Percentiles rank a stretch among this genome's conserved stretches.
These are phyloP conservation scores for Rhizopus delemar DNA, from an alignment of 371 early-diverging fungal genomes.

Conservation along the genomic window DNA sequence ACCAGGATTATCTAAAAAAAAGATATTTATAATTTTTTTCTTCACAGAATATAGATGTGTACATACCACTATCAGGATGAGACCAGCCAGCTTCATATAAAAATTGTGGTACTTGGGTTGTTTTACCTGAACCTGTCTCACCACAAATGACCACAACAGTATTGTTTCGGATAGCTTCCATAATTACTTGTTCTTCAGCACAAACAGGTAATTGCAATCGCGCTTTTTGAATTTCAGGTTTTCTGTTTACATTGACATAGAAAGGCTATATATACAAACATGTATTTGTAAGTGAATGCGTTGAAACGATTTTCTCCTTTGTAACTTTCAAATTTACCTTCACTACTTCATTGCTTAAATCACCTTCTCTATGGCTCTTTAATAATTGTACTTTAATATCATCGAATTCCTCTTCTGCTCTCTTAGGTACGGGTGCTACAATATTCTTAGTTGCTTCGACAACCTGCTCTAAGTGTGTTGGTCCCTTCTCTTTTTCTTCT, in stretches of 20 bases:
- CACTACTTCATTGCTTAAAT: slow-evolving; percentile 39
- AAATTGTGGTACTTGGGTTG: slow-evolving; percentile 98
- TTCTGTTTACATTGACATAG: slow-evolving; percentile 79
- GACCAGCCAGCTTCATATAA: slow-evolving; percentile 96
- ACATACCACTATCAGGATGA: slow-evolving; percentile 67
- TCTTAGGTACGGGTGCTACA: slow-evolving; percentile 18
- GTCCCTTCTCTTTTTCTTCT: slow-evolving; percentile 36
- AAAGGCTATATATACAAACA: slow-evolving; percentile 51
- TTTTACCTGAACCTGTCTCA: slow-evolving; percentile 99
- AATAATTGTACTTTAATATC: slow-evolving; percentile 42
- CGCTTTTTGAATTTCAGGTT: slow-evolving; percentile 71
- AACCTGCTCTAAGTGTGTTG: slow-evolving; percentile 47
- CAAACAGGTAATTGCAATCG: slow-evolving; percentile 85
- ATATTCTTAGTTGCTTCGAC: slow-evolving; percentile 45
- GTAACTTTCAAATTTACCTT: slow-evolving; percentile 26
- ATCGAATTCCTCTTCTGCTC: slow-evolving; percentile 44
- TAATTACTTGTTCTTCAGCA: slow-evolving; percentile 94
- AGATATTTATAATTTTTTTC: neutral
- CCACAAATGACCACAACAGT: slow-evolving; percentile 92
- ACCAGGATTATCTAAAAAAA: slow-evolving; percentile 66
- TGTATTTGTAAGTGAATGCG: neutral
- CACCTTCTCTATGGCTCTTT: slow-evolving; percentile 44
- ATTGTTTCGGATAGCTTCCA: slow-evolving; percentile 90
- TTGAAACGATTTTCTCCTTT: slow-evolving; percentile 3
- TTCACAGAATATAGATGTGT: neutral